These are phyloP conservation scores for Podaxis pistillaris DNA, from an alignment of 768 basidiomycete genomes.

Conservation along the genomic window DNA sequence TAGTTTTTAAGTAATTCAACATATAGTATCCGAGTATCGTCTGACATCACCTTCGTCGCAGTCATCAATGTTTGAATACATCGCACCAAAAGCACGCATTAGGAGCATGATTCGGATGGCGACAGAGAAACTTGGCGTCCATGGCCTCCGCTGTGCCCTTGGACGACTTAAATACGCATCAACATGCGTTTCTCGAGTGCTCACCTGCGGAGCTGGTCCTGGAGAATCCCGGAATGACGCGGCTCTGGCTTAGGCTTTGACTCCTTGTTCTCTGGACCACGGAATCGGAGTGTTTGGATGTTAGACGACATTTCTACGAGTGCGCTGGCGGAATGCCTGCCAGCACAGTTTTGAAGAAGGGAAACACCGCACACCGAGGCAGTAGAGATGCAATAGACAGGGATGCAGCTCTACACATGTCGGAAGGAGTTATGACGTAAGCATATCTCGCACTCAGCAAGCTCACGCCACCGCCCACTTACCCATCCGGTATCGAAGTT, in stretches of 20 bases:
- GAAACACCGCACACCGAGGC: not conserved
- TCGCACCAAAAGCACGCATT: conserved; percentile 77
- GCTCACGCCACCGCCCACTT: not conserved
- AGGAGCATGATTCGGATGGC: conserved; percentile 85
- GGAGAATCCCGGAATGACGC: conserved; percentile 49
- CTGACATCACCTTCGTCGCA: conserved; percentile 85
- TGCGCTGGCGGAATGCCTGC: not conserved
- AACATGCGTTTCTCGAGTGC: conserved; percentile 4
- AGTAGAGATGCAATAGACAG: not conserved
- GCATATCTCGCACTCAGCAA: not conserved
- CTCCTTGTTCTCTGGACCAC: conserved; percentile 34
- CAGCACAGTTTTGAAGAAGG: not conserved
- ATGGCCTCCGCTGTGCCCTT: conserved; percentile 74
- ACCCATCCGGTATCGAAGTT: not conserved
- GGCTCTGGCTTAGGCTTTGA: conserved; percentile 29
- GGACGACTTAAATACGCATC: conserved; percentile 8
- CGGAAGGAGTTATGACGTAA: not conserved
- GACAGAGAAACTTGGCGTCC: conserved; percentile 80
- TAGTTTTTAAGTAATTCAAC: not conserved
- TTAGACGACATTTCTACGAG: conserved; percentile 29
- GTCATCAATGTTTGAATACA: conserved; percentile 94
- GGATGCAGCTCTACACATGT: not conserved
- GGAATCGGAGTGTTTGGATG: conserved; percentile 49
- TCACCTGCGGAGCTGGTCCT: conserved; percentile 77
- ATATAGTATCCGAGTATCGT: not conserved